Evolutionary conservation across 176 grass and related monocot species (phyloP).

Genomic region (Pontederia paniculata): DNA sequence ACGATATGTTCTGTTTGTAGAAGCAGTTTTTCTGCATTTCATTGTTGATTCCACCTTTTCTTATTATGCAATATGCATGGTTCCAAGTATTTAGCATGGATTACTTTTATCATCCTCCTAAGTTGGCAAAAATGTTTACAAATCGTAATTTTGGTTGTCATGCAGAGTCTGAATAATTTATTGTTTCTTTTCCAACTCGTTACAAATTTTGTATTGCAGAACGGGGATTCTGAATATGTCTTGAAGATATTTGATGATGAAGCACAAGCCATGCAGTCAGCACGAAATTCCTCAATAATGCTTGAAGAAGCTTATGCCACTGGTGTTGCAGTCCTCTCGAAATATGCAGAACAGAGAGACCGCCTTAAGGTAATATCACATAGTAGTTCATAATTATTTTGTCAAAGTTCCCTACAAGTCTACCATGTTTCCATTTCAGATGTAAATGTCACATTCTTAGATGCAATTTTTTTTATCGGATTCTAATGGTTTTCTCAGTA

Average conservation of each 20-base stretch:
- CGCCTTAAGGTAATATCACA: slow-evolving; percentile 52
- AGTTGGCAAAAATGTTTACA: too few species aligned
- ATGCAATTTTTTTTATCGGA: too few species aligned
- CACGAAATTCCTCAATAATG: slow-evolving; percentile 57
- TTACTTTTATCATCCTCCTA: too few species aligned
- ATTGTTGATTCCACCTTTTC: neutral
- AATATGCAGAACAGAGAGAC: slow-evolving; percentile 85
- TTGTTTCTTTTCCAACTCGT: neutral
- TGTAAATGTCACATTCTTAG: too few species aligned
- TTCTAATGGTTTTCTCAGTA: too few species aligned
- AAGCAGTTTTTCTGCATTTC: neutral
- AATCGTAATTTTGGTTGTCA: too few species aligned
- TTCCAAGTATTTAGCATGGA: too few species aligned
- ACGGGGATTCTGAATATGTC: slow-evolving; percentile 80
- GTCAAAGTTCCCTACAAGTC: too few species aligned
- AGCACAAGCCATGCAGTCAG: slow-evolving; percentile 78
- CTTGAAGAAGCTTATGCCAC: slow-evolving; percentile 76
- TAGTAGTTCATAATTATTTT: too few species aligned
- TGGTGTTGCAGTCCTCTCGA: slow-evolving; percentile 84
- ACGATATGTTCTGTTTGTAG: neutral
- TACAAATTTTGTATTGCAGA: slow-evolving; percentile 27
- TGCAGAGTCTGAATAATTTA: neutral
- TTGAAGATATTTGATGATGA: slow-evolving; percentile 91
- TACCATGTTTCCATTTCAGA: too few species aligned
- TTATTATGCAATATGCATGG: neutral